Conservation (phyloP, 352 stramenopile genomes). For the Thalassiosira hispida region DNA sequence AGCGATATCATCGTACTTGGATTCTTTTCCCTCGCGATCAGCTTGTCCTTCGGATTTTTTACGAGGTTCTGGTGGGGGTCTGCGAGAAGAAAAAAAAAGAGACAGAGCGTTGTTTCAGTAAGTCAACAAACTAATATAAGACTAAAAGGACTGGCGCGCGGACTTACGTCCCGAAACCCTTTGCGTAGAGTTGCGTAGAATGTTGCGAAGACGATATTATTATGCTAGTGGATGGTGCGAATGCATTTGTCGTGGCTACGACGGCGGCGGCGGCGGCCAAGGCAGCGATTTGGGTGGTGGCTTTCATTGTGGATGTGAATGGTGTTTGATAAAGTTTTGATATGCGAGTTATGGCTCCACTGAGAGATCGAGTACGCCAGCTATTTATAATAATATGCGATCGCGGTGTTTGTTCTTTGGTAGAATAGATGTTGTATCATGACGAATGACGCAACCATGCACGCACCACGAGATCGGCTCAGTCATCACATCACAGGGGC, state of each 20-base stretch:
- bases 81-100: too few relatives aligned
- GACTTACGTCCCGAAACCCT: constrained; percentile 73
- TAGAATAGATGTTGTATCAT: too few relatives aligned
- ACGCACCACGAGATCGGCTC: too few relatives aligned
- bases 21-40: constrained; percentile 67
- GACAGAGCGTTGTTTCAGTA: too few relatives aligned
- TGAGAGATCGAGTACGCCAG: too few relatives aligned
- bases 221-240: constrained; percentile 9
- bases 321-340: not conserved
- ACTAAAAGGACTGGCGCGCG: too few relatives aligned
- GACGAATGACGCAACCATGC: too few relatives aligned
- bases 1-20: constrained; percentile 81
- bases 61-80: constrained; percentile 33
- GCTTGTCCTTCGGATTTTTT: constrained; percentile 68
- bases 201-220: not conserved
- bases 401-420: too few relatives aligned
- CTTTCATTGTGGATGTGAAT: constrained; percentile 24
- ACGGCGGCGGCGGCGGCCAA: constrained; percentile 10
- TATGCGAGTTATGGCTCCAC: not conserved
- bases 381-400: too few relatives aligned
- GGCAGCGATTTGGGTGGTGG: constrained; percentile 14
- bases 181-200: constrained; percentile 28
- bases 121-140: too few relatives aligned
- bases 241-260: constrained; percentile 15
- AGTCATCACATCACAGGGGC: too few relatives aligned